Conservation (phyloP, 2,329 filamentous ascomycete species). For the Stromatinia cepivora region DNA sequence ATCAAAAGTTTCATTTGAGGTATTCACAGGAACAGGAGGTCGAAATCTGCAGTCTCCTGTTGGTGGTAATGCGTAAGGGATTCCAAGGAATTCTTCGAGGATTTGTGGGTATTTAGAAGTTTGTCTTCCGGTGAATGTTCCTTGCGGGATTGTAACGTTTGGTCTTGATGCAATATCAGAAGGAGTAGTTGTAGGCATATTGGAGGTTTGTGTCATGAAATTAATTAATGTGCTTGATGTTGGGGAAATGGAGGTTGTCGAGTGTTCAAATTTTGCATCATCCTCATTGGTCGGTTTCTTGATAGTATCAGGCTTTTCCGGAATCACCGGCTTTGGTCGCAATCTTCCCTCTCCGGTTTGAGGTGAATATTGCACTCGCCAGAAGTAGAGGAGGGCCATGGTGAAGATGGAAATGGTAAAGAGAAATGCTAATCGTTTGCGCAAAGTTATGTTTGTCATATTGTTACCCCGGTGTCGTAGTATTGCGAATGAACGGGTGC, state of each 20-base stretch:
- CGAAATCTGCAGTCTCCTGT: conserved; percentile 50
- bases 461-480: neutral
- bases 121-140: conserved; percentile 35
- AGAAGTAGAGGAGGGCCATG: conserved; percentile 9
- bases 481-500: neutral
- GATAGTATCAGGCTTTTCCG: conserved; percentile 6
- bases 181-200: neutral
- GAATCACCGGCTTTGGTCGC: conserved; percentile 2
- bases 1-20: conserved; percentile 39
- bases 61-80: conserved; percentile 52
- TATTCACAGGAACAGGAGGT: conserved; percentile 35
- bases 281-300: neutral
- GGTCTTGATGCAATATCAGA: neutral
- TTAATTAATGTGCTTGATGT: neutral
- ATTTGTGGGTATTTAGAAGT: conserved; percentile 29
- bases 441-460: conserved; percentile 6
- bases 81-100: conserved; percentile 48
- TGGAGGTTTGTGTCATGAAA: neutral
- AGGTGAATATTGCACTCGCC: conserved; percentile 18
- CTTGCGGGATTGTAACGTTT: conserved; percentile 33
- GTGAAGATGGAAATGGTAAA: conserved; percentile 7
- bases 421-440: conserved; percentile 16
- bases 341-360: neutral
- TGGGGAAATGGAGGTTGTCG: neutral
- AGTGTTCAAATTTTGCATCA: conserved; percentile 4